These are phyloP conservation scores for Aspergillus panamensis DNA, from an alignment of 495 filamentous ascomycete species.

Conservation along the genomic window DNA sequence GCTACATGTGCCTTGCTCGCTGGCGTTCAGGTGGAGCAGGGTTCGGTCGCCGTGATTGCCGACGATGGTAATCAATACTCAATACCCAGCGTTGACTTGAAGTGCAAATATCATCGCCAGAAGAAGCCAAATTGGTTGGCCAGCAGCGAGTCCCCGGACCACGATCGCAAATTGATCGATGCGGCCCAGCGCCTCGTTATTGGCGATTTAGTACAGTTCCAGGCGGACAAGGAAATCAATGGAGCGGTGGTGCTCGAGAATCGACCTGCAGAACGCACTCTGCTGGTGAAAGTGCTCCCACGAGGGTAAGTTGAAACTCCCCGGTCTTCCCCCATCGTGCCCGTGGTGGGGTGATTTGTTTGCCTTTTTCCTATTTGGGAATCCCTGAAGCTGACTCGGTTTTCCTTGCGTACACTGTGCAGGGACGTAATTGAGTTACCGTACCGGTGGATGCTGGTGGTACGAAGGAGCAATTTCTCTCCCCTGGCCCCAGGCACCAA, in stretches of 20 bases:
- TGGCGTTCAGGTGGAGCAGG: constrained; percentile 86
- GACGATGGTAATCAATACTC: constrained; percentile 91
- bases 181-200: constrained; percentile 64
- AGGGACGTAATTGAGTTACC: constrained; percentile 53
- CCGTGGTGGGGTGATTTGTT: constrained; percentile 14
- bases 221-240: constrained; percentile 85
- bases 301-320: constrained; percentile 63
- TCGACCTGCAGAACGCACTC: constrained; percentile 54
- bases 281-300: constrained; percentile 82
- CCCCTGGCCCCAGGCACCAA: constrained; percentile 53
- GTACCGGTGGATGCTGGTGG: constrained; percentile 53
- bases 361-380: constrained; percentile 20
- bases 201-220: constrained; percentile 82
- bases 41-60: constrained; percentile 77
- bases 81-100: constrained; percentile 82
- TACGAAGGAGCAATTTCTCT: constrained; percentile 50
- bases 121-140: constrained; percentile 68
- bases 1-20: constrained; percentile 90
- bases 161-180: constrained; percentile 55
- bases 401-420: constrained; percentile 4
- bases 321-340: constrained; percentile 26
- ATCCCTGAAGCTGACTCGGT: constrained; percentile 15
- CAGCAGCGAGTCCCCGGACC: constrained; percentile 63
- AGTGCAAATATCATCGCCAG: constrained; percentile 87
- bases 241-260: constrained; percentile 89